phyloP scores from a whole-genome alignment of 108 stramenopile genomes.

The Pseudonitzschia pungens region DNA sequence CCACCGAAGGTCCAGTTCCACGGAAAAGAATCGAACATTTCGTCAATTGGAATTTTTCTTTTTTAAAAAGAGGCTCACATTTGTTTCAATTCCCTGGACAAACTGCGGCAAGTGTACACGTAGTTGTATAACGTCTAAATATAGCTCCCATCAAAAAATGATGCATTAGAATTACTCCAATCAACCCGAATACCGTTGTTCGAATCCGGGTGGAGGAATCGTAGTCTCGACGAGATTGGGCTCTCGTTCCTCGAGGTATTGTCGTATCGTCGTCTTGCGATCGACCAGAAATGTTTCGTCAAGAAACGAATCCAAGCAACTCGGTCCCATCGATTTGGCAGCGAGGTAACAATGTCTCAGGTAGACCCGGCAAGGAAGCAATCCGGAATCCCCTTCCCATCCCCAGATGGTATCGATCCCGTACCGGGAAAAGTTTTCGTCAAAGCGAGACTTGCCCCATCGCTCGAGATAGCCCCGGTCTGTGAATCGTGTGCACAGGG shows the following conservation, averaged over 20 bases:
- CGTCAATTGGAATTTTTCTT: too few species aligned
- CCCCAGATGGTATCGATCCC: constrained; percentile 83
- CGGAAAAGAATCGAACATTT: too few species aligned
- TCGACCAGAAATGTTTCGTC: constrained; percentile 82
- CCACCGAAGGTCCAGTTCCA: too few species aligned
- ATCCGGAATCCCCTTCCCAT: constrained; percentile 62
- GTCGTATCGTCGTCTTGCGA: constrained; percentile 64
- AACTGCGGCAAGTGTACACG: too few species aligned
- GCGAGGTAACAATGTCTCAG: constrained; percentile 85
- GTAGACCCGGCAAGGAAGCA: constrained; percentile 81
- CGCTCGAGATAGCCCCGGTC: constrained; percentile 62
- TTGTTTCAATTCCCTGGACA: too few species aligned
- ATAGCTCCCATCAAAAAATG: too few species aligned
- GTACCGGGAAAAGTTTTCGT: constrained; percentile 50
- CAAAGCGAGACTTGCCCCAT: constrained; percentile 69
- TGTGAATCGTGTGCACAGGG: constrained; percentile 66
- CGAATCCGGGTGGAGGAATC: constrained; percentile 6
- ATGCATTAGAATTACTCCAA: too few species aligned
- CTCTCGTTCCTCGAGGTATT: constrained; percentile 55
- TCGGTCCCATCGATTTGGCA: constrained; percentile 55
- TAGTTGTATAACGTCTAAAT: too few species aligned
- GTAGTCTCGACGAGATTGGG: background rate
- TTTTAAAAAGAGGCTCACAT: too few species aligned
- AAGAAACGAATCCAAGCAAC: constrained; percentile 70
- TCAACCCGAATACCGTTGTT: constrained; percentile 11